phyloP scores from a whole-genome alignment of 179 eudicot genomes.

The Camellia oleifera region DNA sequence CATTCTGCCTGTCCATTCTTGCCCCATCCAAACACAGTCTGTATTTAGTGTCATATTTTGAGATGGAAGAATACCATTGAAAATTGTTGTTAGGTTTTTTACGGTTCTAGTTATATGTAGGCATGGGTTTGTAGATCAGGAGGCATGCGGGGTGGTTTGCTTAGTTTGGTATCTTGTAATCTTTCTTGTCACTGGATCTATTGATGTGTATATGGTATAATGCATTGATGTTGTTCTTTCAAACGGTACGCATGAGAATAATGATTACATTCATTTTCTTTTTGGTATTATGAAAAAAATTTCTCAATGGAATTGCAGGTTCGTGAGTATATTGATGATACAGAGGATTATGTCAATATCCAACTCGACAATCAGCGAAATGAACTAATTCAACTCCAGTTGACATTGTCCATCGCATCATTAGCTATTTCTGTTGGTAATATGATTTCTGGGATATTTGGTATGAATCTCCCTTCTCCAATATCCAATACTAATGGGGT shows the following conservation, averaged over 20 bases:
- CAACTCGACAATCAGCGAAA: slow-evolving; percentile 94
- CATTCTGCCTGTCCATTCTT: background rate
- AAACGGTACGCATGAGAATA: no score
- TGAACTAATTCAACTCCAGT: slow-evolving; percentile 86
- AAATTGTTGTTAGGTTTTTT: background rate
- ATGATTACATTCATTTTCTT: background rate
- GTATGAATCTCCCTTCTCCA: slow-evolving; percentile 75
- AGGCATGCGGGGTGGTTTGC: background rate
- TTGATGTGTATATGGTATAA: background rate
- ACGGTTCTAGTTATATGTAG: background rate
- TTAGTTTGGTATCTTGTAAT: background rate
- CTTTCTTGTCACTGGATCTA: background rate
- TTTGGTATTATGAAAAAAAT: background rate
- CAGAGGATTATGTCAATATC: slow-evolving; percentile 92
- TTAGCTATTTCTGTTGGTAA: slow-evolving; percentile 77
- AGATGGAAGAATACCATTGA: background rate
- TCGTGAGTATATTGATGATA: slow-evolving; percentile 79
- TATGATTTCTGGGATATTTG: slow-evolving; percentile 63
- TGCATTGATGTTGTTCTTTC: background rate
- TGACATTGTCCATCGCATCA: slow-evolving; percentile 74
- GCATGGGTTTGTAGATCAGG: background rate
- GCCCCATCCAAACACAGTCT: background rate
- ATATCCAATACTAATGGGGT: slow-evolving; percentile 36
- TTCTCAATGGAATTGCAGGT: slow-evolving; percentile 37
- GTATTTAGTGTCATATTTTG: background rate